Percentiles rank a stretch among this genome's conserved stretches.
phyloP scores from a whole-genome alignment of 2,329 filamentous ascomycete genomes.

The Eutypa lata region DNA sequence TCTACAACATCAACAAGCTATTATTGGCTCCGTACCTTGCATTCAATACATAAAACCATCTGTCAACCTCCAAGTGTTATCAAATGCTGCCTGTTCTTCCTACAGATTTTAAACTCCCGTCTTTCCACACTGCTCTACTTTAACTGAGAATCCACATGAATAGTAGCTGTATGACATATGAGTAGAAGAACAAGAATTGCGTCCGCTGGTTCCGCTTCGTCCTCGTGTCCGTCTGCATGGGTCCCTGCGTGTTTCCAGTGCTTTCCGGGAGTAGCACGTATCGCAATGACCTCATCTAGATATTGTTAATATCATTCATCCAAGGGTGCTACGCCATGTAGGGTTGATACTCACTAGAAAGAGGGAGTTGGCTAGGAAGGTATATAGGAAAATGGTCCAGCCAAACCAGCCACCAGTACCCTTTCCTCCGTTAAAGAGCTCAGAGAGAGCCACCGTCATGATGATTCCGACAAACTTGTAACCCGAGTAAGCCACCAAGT shows the following conservation, averaged over 20 bases:
- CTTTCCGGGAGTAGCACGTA: constrained; percentile 92
- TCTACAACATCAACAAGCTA: no score
- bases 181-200: constrained; percentile 91
- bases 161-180: constrained; percentile 86
- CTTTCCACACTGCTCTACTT: constrained; percentile 13
- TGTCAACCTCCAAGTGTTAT: no score
- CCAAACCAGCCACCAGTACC: constrained; percentile 85
- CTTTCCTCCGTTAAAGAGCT: constrained; percentile 72
- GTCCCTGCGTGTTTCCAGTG: constrained; percentile 59
- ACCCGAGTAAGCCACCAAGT: constrained; percentile 91
- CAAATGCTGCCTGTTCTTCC: no score
- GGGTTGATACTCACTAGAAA: constrained; percentile 67
- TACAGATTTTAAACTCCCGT: neutral
- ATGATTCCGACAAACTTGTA: constrained; percentile 99
- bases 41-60: no score
- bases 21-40: no score
- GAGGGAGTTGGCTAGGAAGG: constrained; percentile 89
- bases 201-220: constrained; percentile 84
- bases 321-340: neutral
- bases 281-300: constrained; percentile 84
- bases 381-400: constrained; percentile 87
- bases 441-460: constrained; percentile 75
- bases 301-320: constrained; percentile 10
- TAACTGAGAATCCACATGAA: constrained; percentile 80
- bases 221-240: constrained; percentile 70